phyloP scores from a whole-genome alignment of 1,284 basidiomycete species.

The Rhodotorula mucilaginosa region DNA sequence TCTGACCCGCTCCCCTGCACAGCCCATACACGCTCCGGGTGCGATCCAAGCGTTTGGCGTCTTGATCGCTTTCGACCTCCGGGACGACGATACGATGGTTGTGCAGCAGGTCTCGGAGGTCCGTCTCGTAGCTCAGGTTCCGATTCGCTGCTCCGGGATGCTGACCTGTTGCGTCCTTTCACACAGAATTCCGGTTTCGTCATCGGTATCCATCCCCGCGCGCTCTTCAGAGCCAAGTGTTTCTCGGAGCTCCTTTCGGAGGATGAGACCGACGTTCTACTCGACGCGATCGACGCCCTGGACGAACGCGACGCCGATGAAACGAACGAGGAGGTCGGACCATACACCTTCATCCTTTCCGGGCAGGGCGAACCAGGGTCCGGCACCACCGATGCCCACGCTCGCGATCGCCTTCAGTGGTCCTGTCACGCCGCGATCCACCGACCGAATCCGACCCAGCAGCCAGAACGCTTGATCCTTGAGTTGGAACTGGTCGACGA shows the following conservation, averaged over 20 bases:
- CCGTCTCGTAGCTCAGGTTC: constrained; percentile 27
- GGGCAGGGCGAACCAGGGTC: constrained; percentile 41
- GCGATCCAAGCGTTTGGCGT: constrained; percentile 84
- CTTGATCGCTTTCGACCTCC: constrained; percentile 70
- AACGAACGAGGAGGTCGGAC: constrained; percentile 44
- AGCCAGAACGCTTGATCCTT: constrained; percentile 60
- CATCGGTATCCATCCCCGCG: constrained; percentile 71
- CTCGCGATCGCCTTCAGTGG: constrained; percentile 57
- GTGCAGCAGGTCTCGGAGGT: constrained; percentile 83
- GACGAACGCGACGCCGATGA: constrained; percentile 39
- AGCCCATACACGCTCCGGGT: constrained; percentile 78
- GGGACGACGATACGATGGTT: constrained; percentile 60
- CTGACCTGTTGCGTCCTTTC: no score
- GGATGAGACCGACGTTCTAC: constrained; percentile 67
- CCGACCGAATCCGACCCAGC: constrained; percentile 53
- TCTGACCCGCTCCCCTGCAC: neutral
- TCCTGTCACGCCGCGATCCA: constrained; percentile 82
- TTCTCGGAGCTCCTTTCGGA: constrained; percentile 71
- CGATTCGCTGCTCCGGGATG: neutral
- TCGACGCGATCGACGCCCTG: constrained; percentile 55
- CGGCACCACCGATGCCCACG: constrained; percentile 20
- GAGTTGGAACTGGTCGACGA: constrained; percentile 82
- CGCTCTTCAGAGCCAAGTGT: constrained; percentile 72
- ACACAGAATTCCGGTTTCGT: constrained; percentile 63
- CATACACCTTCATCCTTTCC: constrained; percentile 42